Evolutionary conservation across 164 flowering plant species (phyloP), one percentile per base, ranked within the genome.

Genomic region (Umbellularia californica): DNA sequence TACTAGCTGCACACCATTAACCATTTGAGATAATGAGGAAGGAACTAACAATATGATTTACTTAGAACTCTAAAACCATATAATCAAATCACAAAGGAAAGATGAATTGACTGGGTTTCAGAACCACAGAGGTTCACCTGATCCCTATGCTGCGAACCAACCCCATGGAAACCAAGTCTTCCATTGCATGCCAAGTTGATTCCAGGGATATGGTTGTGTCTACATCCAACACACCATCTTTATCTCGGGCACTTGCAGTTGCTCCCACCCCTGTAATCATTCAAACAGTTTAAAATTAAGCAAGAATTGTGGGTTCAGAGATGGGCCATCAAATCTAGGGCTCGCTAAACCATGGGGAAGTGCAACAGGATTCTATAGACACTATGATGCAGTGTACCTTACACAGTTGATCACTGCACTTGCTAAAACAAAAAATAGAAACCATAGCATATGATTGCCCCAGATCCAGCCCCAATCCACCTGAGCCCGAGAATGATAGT

Each of bases 121-220:
- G 5, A 19, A 55, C 60, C 60, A 14, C 17, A 55, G 19, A 17
- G 0, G 20, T 15, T 12, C 70, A 95, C 99, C 99, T 95, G 84
- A 95, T 90, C 14, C 99, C 97, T 65, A 95, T 95, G 86, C 99
- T 95, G 72, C 90, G 92, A 80, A 86, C 94, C 77, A 95, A 83
- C 72, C 95, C 95, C 86, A 65, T 79, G 63, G 97, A 89, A 79
- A 95, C 94, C 65, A 93, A 84, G 76, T 92, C 94, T 86, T 95
- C 97, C 99, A 95, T 93, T 51, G 89, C 88, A 84, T 87, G 97
- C 99, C 99, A 95, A 65, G 99, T 95, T 30, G 95, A 88, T 80
- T 93, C 97, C 83, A 95, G 79, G 19, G 97, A 84, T 75, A 93
- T 84, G 58, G 92, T 90, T 52, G 94, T 90, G 82, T 95, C 97